Conservation (phyloP, 1,284 basidiomycete genomes). For the Malassezia pachydermatis region DNA sequence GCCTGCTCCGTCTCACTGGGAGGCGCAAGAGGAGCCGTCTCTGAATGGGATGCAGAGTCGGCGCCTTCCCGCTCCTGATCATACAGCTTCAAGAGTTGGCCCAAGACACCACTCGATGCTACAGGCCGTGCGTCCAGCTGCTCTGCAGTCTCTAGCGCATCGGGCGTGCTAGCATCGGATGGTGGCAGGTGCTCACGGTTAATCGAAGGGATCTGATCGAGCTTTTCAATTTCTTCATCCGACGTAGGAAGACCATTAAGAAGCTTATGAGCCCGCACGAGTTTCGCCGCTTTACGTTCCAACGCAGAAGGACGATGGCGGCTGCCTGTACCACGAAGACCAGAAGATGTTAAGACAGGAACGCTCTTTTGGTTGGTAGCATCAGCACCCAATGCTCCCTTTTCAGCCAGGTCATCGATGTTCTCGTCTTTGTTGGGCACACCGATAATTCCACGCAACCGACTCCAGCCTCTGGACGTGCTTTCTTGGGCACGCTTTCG, state of each 20-base stretch:
- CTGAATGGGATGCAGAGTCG: not conserved
- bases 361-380: conserved; percentile 45
- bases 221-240: conserved; percentile 22
- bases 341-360: conserved; percentile 42
- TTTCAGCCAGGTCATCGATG: conserved; percentile 23
- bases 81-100: conserved; percentile 44
- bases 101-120: conserved; percentile 34
- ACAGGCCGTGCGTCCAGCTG: conserved; percentile 40
- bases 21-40: not conserved
- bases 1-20: not conserved
- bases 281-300: conserved; percentile 37
- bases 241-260: conserved; percentile 13
- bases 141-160: conserved; percentile 32
- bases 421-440: conserved; percentile 20
- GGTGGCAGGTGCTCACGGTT: conserved; percentile 31
- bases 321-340: conserved; percentile 30
- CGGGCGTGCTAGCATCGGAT: conserved; percentile 37
- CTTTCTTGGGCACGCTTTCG: conserved; percentile 16
- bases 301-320: conserved; percentile 34
- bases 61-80: conserved; percentile 18
- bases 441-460: conserved; percentile 33
- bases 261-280: conserved; percentile 38
- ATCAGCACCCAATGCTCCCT: conserved; percentile 16
- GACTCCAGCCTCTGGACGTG: conserved; percentile 32
- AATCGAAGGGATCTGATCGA: conserved; percentile 19